These are phyloP conservation scores for Mycothermus thermophilus DNA, from an alignment of 495 filamentous ascomycete species.

Conservation along the genomic window DNA sequence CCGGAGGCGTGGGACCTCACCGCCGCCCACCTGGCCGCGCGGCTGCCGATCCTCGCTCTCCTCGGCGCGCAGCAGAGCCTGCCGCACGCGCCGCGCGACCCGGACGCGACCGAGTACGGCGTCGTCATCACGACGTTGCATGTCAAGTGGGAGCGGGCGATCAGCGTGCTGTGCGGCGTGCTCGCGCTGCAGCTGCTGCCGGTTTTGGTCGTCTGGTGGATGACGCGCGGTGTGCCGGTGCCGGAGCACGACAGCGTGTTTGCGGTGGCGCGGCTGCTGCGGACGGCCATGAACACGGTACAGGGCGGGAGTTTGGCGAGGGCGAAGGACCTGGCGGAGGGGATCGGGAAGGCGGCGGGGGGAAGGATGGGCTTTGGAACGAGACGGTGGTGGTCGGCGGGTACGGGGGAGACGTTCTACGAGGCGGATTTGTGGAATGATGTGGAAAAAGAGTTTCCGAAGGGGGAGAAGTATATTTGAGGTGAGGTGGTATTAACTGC, in stretches of 20 bases:
- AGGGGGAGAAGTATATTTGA: not conserved
- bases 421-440: not conserved
- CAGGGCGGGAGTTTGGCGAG: not conserved
- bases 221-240: not conserved
- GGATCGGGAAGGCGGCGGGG: not conserved
- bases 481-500: too few species aligned
- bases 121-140: not conserved
- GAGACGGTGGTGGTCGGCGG: not conserved
- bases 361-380: not conserved
- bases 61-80: not conserved
- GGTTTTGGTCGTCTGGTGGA: not conserved
- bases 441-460: not conserved
- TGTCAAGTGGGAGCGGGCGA: not conserved
- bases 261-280: not conserved
- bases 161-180: not conserved
- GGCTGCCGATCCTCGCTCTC: not conserved
- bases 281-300: not conserved
- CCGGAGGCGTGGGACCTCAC: not conserved
- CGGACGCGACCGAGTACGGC: not conserved
- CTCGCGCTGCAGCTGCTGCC: not conserved
- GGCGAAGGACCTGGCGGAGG: not conserved
- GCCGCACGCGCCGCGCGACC: not conserved
- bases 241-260: not conserved
- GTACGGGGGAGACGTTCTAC: not conserved
- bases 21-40: not conserved